Evolutionary conservation across 2,329 filamentous ascomycete genomes (phyloP), one percentile per base, ranked within the genome.

Genomic region (Dothistroma septosporum): DNA sequence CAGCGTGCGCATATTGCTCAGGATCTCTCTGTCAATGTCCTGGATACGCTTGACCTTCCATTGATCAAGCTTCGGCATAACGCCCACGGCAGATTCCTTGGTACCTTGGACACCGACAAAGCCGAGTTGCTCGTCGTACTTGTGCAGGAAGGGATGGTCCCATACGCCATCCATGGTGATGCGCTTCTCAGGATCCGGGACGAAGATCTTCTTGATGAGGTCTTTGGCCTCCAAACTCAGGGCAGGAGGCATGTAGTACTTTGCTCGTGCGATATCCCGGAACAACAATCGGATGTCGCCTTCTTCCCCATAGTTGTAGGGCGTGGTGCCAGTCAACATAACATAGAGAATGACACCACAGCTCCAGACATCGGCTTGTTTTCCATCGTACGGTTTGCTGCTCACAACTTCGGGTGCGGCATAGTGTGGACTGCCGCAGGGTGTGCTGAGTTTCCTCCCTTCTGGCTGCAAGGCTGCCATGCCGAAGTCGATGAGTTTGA

Each of bases 401-500:
- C 86, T 85, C 63, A 97, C 88, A 35, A 99, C 85, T 74, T 99
- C 94, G 0, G 94, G 94, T 0, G 94, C 92, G 19, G 93, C 93
- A 70, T 99, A 99, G 76, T 97, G 94, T 22, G 94, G 94, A 65
- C 94, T 97, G 21, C 94, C 94, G 70, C 94, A 99, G 4, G 93
- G 91, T 0, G 94, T 97, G 59, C 85, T 89, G 31, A 99, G 83
- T 72, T 87, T 87, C 66, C 91, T 87, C 9, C 86, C 88, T 24
- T 85, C 83, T 3, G 90, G 90, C 74, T 97, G 93, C 47, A 97
- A 81, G 3, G 93, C 93, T 49, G 94, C 94, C 92, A 99, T 97
- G 47, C 94, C 93, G 75, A 99, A 99, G 75, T 99, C 94, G 55
- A 93, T 93, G 69, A 99, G 87, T 77, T 97, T 99, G 74, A 97